phyloP scores from a whole-genome alignment of 306 rosid genomes.

The Arachis stenosperma region DNA sequence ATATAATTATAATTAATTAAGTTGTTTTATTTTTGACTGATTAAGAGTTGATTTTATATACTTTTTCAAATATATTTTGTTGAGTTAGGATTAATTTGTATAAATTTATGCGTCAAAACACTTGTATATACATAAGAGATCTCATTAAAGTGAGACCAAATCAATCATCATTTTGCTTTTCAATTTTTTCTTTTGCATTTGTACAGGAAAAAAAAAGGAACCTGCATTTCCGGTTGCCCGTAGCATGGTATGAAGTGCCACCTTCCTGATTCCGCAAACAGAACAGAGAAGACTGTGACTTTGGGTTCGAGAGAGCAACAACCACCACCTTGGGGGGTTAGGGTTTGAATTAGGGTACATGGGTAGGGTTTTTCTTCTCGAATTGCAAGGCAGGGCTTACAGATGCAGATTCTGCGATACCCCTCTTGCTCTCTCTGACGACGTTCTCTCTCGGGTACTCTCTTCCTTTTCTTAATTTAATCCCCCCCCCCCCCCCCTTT shows the following conservation, averaged over 20 bases:
- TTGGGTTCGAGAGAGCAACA: neutral
- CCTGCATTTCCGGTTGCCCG: neutral
- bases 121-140: too few species aligned
- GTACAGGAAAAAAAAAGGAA: too few species aligned
- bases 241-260: neutral
- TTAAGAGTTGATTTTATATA: too few species aligned
- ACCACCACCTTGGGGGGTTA: neutral
- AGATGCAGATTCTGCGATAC: slow-evolving; percentile 63
- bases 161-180: too few species aligned
- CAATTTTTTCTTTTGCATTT: too few species aligned
- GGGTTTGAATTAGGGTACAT: slow-evolving; percentile 28
- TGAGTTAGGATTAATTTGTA: too few species aligned
- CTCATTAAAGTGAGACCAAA: too few species aligned
- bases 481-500: too few species aligned
- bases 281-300: neutral
- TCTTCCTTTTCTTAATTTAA: neutral
- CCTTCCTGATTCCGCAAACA: neutral
- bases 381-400: slow-evolving; percentile 76
- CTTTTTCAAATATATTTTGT: too few species aligned
- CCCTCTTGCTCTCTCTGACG: slow-evolving; percentile 66
- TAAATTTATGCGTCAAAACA: too few species aligned
- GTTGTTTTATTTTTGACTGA: too few species aligned
- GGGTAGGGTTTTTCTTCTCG: slow-evolving; percentile 79
- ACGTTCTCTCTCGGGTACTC: slow-evolving; percentile 74
- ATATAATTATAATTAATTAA: too few species aligned